A percentile compares a stretch with the other conserved stretches of the same genome.
Conservation (phyloP, 352 stramenopile species). For the Halophytophthora batemanensis region DNA sequence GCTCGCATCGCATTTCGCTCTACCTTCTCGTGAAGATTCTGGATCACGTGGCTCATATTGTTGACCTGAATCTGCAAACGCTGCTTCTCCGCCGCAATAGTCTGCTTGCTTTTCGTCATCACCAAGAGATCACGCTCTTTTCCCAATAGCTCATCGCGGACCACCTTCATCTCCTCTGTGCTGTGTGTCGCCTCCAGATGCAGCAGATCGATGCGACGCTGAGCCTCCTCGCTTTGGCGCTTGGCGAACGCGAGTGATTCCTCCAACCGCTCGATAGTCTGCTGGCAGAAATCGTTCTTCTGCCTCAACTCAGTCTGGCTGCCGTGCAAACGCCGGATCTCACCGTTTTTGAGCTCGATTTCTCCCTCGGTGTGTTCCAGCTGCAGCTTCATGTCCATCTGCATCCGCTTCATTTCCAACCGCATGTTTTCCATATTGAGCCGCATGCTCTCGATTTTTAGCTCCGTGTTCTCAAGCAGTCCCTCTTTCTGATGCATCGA, state of each 20-base stretch:
- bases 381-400: slow-evolving; percentile 76
- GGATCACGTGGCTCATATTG: slow-evolving; percentile 25
- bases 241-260: slow-evolving; percentile 25
- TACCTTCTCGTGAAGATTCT: slow-evolving; percentile 33
- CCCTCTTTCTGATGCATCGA: slow-evolving; percentile 59
- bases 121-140: slow-evolving; percentile 39
- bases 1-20: slow-evolving; percentile 37
- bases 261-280: slow-evolving; percentile 50
- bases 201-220: slow-evolving; percentile 50
- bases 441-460: slow-evolving; percentile 64
- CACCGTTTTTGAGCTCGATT: slow-evolving; percentile 71
- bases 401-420: slow-evolving; percentile 66
- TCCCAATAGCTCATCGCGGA: slow-evolving; percentile 28
- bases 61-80: slow-evolving; percentile 51
- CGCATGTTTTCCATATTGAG: slow-evolving; percentile 54
- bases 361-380: slow-evolving; percentile 58
- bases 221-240: slow-evolving; percentile 44
- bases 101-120: slow-evolving; percentile 31
- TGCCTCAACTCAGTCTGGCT: slow-evolving; percentile 50
- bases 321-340: slow-evolving; percentile 54
- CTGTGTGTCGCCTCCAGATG: slow-evolving; percentile 44
- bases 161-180: slow-evolving; percentile 30
- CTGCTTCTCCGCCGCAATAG: slow-evolving; percentile 30
- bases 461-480: slow-evolving; percentile 55
- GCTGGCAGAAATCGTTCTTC: slow-evolving; percentile 52